Percentiles rank a stretch among this genome's conserved stretches.
Evolutionary conservation across 2,329 filamentous ascomycete genomes (phyloP).

Genomic region (Sphaerulina vaccinii): DNA sequence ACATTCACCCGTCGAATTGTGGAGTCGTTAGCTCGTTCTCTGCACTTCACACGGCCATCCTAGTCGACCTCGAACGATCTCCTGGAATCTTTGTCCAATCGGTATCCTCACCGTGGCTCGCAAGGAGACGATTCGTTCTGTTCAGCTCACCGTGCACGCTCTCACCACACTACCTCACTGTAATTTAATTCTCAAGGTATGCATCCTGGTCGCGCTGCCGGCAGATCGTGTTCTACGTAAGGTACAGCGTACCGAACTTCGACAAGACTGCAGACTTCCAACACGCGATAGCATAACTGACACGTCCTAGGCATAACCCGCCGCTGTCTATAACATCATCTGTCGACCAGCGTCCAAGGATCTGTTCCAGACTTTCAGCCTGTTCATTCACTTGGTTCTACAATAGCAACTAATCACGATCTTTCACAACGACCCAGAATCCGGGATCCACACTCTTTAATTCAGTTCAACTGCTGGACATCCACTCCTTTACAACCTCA

Average conservation of each 20-base stretch:
- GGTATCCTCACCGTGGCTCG: constrained; percentile 45
- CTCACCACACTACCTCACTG: constrained; percentile 40
- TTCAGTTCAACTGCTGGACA: constrained; percentile 41
- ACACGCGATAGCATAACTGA: constrained; percentile 23
- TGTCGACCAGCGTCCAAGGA: constrained; percentile 28
- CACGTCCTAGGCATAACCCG: constrained; percentile 37
- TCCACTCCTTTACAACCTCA: constrained; percentile 43
- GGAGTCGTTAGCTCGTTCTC: constrained; percentile 58
- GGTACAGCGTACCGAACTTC: constrained; percentile 6
- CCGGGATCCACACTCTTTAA: constrained; percentile 53
- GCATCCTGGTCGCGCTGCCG: constrained; percentile 25
- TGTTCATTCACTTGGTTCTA: constrained; percentile 44
- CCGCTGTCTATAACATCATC: constrained; percentile 39
- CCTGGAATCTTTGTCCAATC: constrained; percentile 39
- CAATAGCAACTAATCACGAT: constrained; percentile 58
- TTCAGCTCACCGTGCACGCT: constrained; percentile 9
- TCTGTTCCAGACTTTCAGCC: constrained; percentile 40
- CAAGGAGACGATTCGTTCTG: constrained; percentile 35
- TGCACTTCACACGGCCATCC: constrained; percentile 37
- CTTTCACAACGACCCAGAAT: constrained; percentile 47
- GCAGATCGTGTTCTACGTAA: constrained; percentile 10
- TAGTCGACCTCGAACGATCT: constrained; percentile 33
- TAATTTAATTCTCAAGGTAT: constrained; percentile 53
- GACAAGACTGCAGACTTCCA: not conserved
- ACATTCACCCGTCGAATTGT: constrained; percentile 35